These are phyloP conservation scores for Knufia fluminis DNA, from an alignment of 2,329 filamentous ascomycete species.

Conservation along the genomic window DNA sequence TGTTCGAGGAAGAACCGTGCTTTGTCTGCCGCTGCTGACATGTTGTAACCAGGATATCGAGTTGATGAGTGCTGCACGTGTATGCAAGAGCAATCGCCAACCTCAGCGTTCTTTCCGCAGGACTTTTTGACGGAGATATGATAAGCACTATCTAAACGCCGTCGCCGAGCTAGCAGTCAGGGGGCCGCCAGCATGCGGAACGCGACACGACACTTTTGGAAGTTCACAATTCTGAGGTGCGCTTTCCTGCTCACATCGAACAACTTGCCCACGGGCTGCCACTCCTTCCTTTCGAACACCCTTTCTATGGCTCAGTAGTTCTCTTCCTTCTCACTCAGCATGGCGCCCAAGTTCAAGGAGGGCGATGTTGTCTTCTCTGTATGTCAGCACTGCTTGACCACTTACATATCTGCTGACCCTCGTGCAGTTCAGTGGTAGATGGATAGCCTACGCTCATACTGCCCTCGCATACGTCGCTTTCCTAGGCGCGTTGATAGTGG, in stretches of 20 bases:
- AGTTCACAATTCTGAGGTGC: background rate
- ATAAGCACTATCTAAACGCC: conserved; percentile 6
- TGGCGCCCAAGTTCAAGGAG: conserved; percentile 55
- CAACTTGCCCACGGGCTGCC: conserved; percentile 8
- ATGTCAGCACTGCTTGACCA: conserved; percentile 25
- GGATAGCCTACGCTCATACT: conserved; percentile 85
- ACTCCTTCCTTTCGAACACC: conserved; percentile 12
- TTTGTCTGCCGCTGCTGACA: conserved; percentile 84
- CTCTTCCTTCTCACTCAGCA: conserved; percentile 25
- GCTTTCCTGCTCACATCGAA: background rate
- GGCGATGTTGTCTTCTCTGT: conserved; percentile 54
- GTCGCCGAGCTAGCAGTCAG: background rate
- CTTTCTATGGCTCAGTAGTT: conserved; percentile 24
- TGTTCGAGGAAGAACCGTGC: conserved; percentile 92
- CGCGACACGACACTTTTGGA: conserved; percentile 2
- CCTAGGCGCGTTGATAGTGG: conserved; percentile 72
- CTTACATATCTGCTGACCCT: conserved; percentile 17
- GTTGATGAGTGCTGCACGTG: background rate
- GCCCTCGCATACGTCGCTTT: conserved; percentile 74
- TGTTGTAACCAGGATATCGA: conserved; percentile 32
- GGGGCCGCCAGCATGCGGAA: background rate
- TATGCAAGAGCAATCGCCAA: too few species aligned
- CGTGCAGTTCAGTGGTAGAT: conserved; percentile 68
- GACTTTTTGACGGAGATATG: conserved; percentile 4
- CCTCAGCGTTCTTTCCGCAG: too few species aligned